Evolutionary conservation across 495 filamentous ascomycete genomes (phyloP), one percentile per base, ranked within the genome.

Genomic region (Diplogelasinospora grovesii): DNA sequence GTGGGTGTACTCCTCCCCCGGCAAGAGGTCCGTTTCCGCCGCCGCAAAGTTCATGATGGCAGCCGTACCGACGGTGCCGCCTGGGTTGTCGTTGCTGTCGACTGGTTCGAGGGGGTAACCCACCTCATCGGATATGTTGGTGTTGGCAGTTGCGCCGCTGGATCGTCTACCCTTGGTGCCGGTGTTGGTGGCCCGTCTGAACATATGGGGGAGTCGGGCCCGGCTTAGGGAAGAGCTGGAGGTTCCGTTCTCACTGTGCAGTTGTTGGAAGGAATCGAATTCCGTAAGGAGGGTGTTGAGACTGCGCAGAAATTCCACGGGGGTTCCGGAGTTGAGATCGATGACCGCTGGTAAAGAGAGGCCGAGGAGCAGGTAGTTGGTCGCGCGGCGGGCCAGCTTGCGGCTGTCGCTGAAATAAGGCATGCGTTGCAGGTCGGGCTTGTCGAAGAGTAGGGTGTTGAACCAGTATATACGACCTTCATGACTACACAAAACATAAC

Each of bases 381-480:
- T 89, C 24, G 93, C 89, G 39, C 75, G 82, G 29, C 88, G 81
- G 43, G 83, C 81, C 22, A 95, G 79, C 54, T 88, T 90, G 48
- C 79, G 78, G 19, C 76, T 60, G 48, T 92, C 83, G n/a, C n/a
- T n/a, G 52, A 94, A 89, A 60, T 88, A 94, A 21, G 93, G 82
- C 59, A 95, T 78, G 45, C 78, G 82, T 22, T 74, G 63, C 22
- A 97, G 72, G 58, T 95, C 87, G 18, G 77, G 60, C 48, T 86
- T 87, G 45, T 85, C 82, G 61, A 95, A 95, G 59, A 92, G 81
- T 30, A 96, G 74, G 0, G 92, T 93, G 64, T 95, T 95, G 63
- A 95, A 95, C 89, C 90, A 97, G 68, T 95, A 96, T 16, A 95
- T 80, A 36, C 83, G 82, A 34, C 93, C 90, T 66, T 94, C 87